phyloP scores from a whole-genome alignment of 352 stramenopile genomes.

The Paralagenidium karlingii region DNA sequence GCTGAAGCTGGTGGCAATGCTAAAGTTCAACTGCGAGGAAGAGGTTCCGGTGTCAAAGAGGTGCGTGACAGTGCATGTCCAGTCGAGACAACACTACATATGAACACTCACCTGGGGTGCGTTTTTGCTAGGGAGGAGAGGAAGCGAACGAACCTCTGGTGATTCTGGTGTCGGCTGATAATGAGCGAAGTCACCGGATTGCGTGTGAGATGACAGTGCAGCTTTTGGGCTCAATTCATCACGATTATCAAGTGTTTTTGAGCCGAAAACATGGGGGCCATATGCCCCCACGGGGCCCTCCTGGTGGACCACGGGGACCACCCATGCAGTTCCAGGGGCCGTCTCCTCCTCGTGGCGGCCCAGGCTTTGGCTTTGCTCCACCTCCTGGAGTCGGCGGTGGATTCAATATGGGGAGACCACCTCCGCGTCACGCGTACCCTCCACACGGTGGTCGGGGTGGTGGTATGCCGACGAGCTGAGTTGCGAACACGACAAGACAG shows the following conservation, averaged over 20 bases:
- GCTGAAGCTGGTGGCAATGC: conserved; percentile 62
- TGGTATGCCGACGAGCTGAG: too few species aligned
- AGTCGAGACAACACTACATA: background rate
- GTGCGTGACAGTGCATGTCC: conserved; percentile 10
- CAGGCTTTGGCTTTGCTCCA: too few species aligned
- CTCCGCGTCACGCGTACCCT: too few species aligned
- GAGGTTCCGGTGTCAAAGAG: conserved; percentile 70
- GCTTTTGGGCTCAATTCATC: conserved; percentile 55
- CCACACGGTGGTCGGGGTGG: too few species aligned
- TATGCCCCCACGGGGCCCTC: background rate
- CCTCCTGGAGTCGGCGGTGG: too few species aligned
- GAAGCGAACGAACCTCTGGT: conserved; percentile 69
- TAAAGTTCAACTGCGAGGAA: conserved; percentile 76
- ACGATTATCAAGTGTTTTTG: conserved; percentile 61
- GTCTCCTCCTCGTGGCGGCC: too few species aligned
- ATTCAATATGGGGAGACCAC: too few species aligned
- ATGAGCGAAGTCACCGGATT: conserved; percentile 72
- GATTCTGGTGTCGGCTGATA: conserved; percentile 76
- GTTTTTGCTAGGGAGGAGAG: too few species aligned
- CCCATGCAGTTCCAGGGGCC: background rate
- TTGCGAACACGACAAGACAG: too few species aligned
- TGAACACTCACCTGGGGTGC: conserved; percentile 1
- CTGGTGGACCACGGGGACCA: background rate
- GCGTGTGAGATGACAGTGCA: conserved; percentile 54
- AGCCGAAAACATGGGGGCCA: conserved; percentile 24